Evolutionary conservation across 305 asterid genomes (phyloP).

Genomic region (Rubia peregrina): DNA sequence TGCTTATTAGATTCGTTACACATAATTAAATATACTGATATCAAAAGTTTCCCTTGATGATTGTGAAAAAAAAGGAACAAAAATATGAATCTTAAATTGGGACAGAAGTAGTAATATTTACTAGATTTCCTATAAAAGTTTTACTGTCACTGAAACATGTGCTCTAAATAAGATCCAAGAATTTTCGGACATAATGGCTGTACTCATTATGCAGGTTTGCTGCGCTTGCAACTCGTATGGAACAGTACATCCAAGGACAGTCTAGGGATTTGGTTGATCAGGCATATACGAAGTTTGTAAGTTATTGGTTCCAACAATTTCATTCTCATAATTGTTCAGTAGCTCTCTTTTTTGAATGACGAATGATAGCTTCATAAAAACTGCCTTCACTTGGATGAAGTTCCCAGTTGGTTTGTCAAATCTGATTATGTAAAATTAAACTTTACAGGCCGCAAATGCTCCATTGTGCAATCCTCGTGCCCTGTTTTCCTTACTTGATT

Average conservation of each 20-base stretch:
- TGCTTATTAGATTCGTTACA: too few species aligned
- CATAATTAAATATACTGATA: neutral
- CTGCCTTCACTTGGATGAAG: neutral
- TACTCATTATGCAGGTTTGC: slow-evolving; percentile 52
- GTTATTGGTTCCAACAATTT: slow-evolving; percentile 25
- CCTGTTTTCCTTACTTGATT: slow-evolving; percentile 5
- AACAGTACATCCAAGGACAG: slow-evolving; percentile 98
- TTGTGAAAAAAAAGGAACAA: too few species aligned
- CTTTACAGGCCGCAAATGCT: neutral
- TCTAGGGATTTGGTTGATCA: slow-evolving; percentile 98
- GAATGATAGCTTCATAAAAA: neutral
- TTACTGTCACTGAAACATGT: too few species aligned
- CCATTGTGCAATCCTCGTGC: neutral
- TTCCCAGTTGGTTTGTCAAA: slow-evolving; percentile 1
- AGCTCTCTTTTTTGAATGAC: neutral
- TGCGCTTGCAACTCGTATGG: slow-evolving; percentile 97
- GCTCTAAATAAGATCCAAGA: too few species aligned
- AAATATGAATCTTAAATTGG: too few species aligned
- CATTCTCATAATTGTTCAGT: neutral
- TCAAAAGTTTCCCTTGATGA: neutral
- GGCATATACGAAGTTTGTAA: slow-evolving; percentile 87
- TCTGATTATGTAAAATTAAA: neutral
- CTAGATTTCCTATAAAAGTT: too few species aligned
- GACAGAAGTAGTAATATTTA: too few species aligned
- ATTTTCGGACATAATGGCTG: too few species aligned